Conservation (phyloP, 345 rosid species). For the Carallia pectinifolia region DNA sequence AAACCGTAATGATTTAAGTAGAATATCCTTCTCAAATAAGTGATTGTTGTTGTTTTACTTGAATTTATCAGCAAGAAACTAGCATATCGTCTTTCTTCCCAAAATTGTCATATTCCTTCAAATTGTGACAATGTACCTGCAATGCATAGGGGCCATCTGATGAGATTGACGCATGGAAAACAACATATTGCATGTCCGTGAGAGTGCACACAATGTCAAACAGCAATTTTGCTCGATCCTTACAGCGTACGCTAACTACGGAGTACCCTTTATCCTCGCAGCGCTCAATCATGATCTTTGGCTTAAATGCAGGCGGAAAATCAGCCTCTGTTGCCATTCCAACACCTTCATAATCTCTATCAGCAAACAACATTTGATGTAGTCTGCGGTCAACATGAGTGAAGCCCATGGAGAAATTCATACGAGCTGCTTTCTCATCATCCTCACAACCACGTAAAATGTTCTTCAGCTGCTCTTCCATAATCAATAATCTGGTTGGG, state of each 20-base stretch:
- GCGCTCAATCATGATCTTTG: constrained; percentile 59
- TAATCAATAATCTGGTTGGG: constrained; percentile 48
- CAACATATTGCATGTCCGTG: constrained; percentile 95
- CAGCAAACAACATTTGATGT: constrained; percentile 95
- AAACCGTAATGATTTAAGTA: neutral
- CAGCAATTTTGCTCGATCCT: constrained; percentile 84
- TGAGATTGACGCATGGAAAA: constrained; percentile 78
- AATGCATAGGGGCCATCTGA: constrained; percentile 75
- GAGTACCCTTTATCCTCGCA: constrained; percentile 85
- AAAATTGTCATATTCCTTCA: neutral
- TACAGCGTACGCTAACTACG: constrained; percentile 64
- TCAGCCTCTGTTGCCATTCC: constrained; percentile 41
- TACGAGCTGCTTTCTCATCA: constrained; percentile 56
- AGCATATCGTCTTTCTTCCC: neutral
- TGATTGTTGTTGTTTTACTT: neutral
- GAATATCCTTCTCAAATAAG: neutral
- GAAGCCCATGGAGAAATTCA: constrained; percentile 81
- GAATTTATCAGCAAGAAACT: neutral
- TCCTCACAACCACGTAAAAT: constrained; percentile 70
- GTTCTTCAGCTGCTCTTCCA: constrained; percentile 83
- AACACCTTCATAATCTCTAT: constrained; percentile 76
- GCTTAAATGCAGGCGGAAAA: constrained; percentile 39
- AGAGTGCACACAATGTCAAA: constrained; percentile 95
- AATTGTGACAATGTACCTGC: constrained; percentile 39
- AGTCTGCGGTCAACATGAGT: constrained; percentile 84